phyloP scores from a whole-genome alignment of 1,284 basidiomycete species.

The Malassezia sympodialis region DNA sequence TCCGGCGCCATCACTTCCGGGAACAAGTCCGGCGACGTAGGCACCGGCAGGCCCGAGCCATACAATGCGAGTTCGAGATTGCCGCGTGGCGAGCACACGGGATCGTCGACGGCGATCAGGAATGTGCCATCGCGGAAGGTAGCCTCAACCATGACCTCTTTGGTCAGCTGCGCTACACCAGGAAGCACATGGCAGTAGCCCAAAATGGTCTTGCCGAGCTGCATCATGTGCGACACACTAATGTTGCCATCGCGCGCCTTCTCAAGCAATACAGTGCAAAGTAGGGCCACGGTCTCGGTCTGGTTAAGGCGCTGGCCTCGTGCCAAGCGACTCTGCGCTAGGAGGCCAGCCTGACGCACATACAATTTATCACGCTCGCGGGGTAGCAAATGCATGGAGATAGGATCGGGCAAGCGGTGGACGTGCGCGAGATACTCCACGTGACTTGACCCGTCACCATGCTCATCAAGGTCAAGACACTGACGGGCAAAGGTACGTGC shows the following conservation, averaged over 20 bases:
- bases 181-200: conserved; percentile 83
- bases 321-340: conserved; percentile 88
- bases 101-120: conserved; percentile 58
- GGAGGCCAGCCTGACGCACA: conserved; percentile 48
- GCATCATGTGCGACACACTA: conserved; percentile 78
- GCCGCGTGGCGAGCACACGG: conserved; percentile 64
- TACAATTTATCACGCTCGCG: conserved; percentile 44
- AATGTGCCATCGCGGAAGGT: conserved; percentile 43
- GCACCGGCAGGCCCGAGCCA: conserved; percentile 80
- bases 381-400: conserved; percentile 44
- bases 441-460: conserved; percentile 19
- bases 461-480: conserved; percentile 58
- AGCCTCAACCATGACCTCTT: conserved; percentile 47
- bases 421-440: background rate
- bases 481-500: conserved; percentile 73
- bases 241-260: conserved; percentile 86
- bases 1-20: conserved; percentile 2
- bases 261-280: conserved; percentile 83
- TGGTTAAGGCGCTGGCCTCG: conserved; percentile 76
- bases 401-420: background rate
- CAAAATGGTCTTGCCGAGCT: conserved; percentile 62
- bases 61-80: conserved; percentile 73
- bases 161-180: conserved; percentile 49
- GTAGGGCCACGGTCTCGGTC: conserved; percentile 78
- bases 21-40: conserved; percentile 53